Evolutionary conservation across 192 early-diverging fungal species (phyloP).

Genomic region (Rhizophagus prolifer): DNA sequence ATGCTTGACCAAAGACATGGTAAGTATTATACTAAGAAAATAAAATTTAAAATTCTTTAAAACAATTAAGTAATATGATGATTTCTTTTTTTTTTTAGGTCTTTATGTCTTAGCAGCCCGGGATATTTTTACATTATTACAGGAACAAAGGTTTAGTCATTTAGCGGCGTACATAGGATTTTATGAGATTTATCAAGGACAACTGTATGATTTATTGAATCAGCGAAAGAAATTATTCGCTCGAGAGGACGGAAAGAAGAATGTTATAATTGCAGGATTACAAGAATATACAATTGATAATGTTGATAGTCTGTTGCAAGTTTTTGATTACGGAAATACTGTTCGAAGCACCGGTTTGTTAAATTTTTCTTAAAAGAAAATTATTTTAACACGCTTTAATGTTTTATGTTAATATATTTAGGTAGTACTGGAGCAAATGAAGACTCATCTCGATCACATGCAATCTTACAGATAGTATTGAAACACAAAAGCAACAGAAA

Average conservation of each 20-base stretch:
- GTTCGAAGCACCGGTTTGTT: slow-evolving; percentile 86
- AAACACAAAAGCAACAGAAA: slow-evolving; percentile 66
- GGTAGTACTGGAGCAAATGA: slow-evolving; percentile 91
- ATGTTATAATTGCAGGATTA: slow-evolving; percentile 89
- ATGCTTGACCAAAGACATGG: slow-evolving; percentile 90
- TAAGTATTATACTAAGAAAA: neutral
- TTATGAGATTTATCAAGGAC: slow-evolving; percentile 97
- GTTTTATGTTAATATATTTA: slow-evolving; percentile 31
- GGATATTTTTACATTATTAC: slow-evolving; percentile 84
- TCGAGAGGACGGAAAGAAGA: slow-evolving; percentile 92
- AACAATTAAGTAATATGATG: neutral
- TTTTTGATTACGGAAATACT: slow-evolving; percentile 90
- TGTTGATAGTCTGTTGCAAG: slow-evolving; percentile 84
- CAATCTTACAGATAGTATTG: slow-evolving; percentile 91
- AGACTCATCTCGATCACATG: slow-evolving; percentile 96
- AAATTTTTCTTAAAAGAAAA: neutral
- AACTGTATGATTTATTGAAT: slow-evolving; percentile 92
- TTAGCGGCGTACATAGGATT: slow-evolving; percentile 84
- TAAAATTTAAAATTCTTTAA: neutral
- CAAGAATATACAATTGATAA: slow-evolving; percentile 85
- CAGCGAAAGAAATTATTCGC: slow-evolving; percentile 89
- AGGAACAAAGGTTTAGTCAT: slow-evolving; percentile 68
- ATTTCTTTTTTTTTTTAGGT: slow-evolving; percentile 3
- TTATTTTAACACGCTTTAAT: neutral
- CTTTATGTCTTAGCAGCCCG: slow-evolving; percentile 90